phyloP scores from a whole-genome alignment of 805 yeast genomes.

The Cyberlindnera saturnus region DNA sequence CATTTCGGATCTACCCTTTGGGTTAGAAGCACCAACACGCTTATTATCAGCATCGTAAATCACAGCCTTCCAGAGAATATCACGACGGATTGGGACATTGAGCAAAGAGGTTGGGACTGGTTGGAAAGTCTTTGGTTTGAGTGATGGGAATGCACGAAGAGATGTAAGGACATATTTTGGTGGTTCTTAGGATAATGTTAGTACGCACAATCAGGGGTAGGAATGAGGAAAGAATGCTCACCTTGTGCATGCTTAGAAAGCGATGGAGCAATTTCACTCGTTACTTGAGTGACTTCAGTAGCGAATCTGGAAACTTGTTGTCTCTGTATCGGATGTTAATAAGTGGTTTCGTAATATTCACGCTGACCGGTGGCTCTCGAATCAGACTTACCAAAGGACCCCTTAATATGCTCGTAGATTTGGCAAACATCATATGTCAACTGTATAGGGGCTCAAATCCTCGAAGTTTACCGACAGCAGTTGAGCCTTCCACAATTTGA shows the following conservation, averaged over 20 bases:
- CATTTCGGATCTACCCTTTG: conserved; percentile 80
- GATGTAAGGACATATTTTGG: conserved; percentile 73
- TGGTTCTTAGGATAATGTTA: conserved; percentile 32
- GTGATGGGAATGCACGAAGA: conserved; percentile 78
- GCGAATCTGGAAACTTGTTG: conserved; percentile 18
- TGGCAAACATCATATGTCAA: conserved; percentile 4
- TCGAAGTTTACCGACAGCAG: not conserved
- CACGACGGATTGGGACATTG: conserved; percentile 78
- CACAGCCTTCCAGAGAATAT: conserved; percentile 90
- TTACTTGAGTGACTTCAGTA: conserved; percentile 15
- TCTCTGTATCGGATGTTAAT: conserved; percentile 12
- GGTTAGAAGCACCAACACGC: conserved; percentile 85
- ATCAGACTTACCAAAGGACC: conserved; percentile 5
- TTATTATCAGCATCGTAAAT: conserved; percentile 84
- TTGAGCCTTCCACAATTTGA: too few relatives aligned
- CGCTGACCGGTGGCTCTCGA: not conserved
- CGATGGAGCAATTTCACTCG: not conserved
- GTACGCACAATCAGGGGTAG: not conserved
- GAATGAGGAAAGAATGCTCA: conserved; percentile 3
- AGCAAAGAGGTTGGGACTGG: conserved; percentile 73
- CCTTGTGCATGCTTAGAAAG: conserved; percentile 14
- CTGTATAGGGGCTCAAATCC: not conserved
- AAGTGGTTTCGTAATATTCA: not conserved
- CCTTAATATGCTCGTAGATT: conserved; percentile 4
- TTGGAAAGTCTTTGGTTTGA: conserved; percentile 74